Percentiles rank a stretch among this genome's conserved stretches.
phyloP scores from a whole-genome alignment of 2,329 filamentous ascomycete species.

The Colletotrichum sp. region DNA sequence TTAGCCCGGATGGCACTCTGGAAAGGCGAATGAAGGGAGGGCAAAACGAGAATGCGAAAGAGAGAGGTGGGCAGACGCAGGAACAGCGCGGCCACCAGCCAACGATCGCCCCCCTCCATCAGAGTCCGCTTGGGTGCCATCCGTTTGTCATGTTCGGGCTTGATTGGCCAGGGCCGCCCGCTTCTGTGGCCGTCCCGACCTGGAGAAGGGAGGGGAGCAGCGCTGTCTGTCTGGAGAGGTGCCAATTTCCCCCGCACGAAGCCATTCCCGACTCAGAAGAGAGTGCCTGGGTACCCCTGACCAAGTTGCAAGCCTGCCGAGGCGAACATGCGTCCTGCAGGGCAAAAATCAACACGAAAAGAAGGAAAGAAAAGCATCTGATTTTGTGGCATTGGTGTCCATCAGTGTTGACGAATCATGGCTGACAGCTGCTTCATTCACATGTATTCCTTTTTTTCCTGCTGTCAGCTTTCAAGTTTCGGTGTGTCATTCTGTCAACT shows the following conservation, averaged over 20 bases:
- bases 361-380: constrained; percentile 4
- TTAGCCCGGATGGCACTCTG: background rate
- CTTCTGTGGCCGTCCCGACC: background rate
- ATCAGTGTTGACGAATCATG: background rate
- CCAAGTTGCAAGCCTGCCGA: background rate
- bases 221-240: background rate
- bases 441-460: background rate
- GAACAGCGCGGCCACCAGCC: constrained; percentile 1
- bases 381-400: background rate
- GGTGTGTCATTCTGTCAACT: background rate
- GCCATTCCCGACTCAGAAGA: background rate
- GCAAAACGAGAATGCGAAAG: background rate
- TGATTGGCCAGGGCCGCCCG: background rate
- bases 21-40: background rate
- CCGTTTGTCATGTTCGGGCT: background rate
- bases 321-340: background rate
- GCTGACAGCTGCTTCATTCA: background rate
- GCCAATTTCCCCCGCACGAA: constrained; percentile 18
- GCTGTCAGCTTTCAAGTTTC: background rate
- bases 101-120: background rate
- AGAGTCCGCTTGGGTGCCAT: background rate
- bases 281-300: background rate
- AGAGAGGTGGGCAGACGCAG: constrained; percentile 8
- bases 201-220: background rate
- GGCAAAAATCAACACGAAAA: background rate